These are phyloP conservation scores for Penicillium sp. DNA, from an alignment of 2,329 filamentous ascomycete species.

Conservation along the genomic window DNA sequence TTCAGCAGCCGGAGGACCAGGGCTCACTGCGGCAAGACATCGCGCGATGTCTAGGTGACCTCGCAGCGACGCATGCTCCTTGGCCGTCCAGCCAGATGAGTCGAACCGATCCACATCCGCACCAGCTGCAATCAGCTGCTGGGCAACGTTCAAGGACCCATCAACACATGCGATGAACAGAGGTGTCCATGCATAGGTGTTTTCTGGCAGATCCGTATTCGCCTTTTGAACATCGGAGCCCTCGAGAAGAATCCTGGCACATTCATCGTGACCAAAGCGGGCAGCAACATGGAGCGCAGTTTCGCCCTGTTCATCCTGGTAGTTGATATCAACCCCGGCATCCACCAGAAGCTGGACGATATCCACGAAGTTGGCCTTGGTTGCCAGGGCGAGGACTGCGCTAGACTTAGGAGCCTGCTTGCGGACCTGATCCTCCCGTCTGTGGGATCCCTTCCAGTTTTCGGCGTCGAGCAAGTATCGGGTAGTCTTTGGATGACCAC, in stretches of 20 bases:
- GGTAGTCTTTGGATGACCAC: constrained; percentile 82
- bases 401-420: constrained; percentile 75
- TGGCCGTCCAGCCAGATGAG: constrained; percentile 88
- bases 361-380: constrained; percentile 75
- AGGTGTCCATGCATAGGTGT: constrained; percentile 90
- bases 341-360: constrained; percentile 87
- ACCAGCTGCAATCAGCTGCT: constrained; percentile 71
- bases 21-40: constrained; percentile 58
- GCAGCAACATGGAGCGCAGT: constrained; percentile 89
- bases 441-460: constrained; percentile 63
- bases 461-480: constrained; percentile 75
- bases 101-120: constrained; percentile 71
- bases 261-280: constrained; percentile 77
- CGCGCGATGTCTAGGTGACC: constrained; percentile 80
- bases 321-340: constrained; percentile 88
- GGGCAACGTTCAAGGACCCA: constrained; percentile 69
- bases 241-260: constrained; percentile 68
- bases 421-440: constrained; percentile 60
- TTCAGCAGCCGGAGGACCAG: constrained; percentile 34
- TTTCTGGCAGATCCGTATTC: constrained; percentile 72
- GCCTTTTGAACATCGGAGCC: constrained; percentile 67
- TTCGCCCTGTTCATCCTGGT: constrained; percentile 83
- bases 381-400: constrained; percentile 79
- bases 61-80: constrained; percentile 84
- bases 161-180: constrained; percentile 90